phyloP scores from a whole-genome alignment of 371 early-diverging fungal genomes.

The Lichtheimia corymbifera region DNA sequence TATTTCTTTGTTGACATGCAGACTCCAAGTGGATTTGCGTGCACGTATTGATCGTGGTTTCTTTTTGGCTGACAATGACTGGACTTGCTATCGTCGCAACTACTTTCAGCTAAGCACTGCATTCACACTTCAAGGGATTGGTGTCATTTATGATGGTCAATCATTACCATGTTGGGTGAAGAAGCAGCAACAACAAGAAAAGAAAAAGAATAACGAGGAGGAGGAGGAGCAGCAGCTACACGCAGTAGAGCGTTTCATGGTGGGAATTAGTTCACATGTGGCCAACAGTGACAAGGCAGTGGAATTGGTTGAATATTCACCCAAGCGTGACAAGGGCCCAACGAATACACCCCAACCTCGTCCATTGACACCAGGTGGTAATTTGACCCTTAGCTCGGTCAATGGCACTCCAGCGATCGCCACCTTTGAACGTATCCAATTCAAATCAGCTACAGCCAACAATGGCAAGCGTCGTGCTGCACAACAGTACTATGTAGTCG shows the following conservation, averaged over 20 bases:
- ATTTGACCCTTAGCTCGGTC: slow-evolving; percentile 22
- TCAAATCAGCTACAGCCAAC: slow-evolving; percentile 92
- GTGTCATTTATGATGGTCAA: slow-evolving; percentile 21
- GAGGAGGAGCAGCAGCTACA: slow-evolving; percentile 36
- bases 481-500: slow-evolving; percentile 85
- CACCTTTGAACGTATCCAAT: slow-evolving; percentile 92
- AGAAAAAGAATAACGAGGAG: not conserved
- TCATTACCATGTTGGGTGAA: slow-evolving; percentile 16
- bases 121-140: slow-evolving; percentile 55
- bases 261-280: slow-evolving; percentile 68
- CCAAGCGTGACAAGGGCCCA: slow-evolving; percentile 92
- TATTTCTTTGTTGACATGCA: no score
- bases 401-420: slow-evolving; percentile 52
- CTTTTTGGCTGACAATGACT: slow-evolving; percentile 76
- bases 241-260: slow-evolving; percentile 51
- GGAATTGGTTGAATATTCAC: slow-evolving; percentile 84
- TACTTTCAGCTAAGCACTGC: slow-evolving; percentile 88
- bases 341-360: slow-evolving; percentile 71
- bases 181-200: not conserved
- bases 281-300: slow-evolving; percentile 66
- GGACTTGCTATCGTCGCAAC: slow-evolving; percentile 96
- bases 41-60: slow-evolving; percentile 70
- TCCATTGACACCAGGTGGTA: slow-evolving; percentile 62
- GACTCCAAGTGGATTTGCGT: no score
- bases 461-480: slow-evolving; percentile 85